Base-by-base conservation (phyloP, 768 basidiomycete species). In the Termitomyces sp. region DNA sequence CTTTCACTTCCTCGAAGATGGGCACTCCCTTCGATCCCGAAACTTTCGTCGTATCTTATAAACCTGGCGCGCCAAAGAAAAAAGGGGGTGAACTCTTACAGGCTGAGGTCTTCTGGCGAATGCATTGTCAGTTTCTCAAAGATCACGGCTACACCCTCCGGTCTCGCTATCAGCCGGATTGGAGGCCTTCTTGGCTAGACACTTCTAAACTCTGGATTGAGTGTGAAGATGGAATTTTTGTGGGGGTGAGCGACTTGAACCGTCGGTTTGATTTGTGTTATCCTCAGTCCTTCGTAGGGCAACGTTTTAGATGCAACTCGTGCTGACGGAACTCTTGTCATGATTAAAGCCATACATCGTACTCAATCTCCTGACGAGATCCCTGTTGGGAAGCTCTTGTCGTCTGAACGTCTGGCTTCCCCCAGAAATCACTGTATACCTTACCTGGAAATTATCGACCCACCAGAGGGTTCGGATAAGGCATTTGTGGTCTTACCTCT, bases 351-450 rank as follows among this genome's bases (percentile, higher is more conserved):
- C 7, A 31, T 32, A 35, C 16, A 48, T 34, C 8, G 29, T 48
- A 32, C 17, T 34, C 14, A 8, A 1, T 32, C 32, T 4, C 32
- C 47, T 7, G 47, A 48, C 7, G 47, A 48, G 32, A 48, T 48
- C n/a, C 47, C 47, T 32, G 32, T 34, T 14, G 34, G 32, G 14
- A 49, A 34, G 3, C 32, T 37, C 3, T 10, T 49, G 34, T 35
- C 32, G 3, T 37, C 48, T 23, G 47, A 34, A 35, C 31, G 47
- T 29, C 23, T 50, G n/a, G n/a, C n/a, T n/a, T n/a, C n/a, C n/a
- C 59, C 68, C 10, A 55, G 58, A 14, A 78, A 75, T 29, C 69
- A 69, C 48, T 74, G 73, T 6, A 63, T 73, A 6, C 73, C 69
- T 0, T 40, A 72, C 17, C 57, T 61, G 17, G 66, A 66, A 2